Conservation (phyloP, 2,329 filamentous ascomycete genomes). For the Ambrosiella xylebori region DNA sequence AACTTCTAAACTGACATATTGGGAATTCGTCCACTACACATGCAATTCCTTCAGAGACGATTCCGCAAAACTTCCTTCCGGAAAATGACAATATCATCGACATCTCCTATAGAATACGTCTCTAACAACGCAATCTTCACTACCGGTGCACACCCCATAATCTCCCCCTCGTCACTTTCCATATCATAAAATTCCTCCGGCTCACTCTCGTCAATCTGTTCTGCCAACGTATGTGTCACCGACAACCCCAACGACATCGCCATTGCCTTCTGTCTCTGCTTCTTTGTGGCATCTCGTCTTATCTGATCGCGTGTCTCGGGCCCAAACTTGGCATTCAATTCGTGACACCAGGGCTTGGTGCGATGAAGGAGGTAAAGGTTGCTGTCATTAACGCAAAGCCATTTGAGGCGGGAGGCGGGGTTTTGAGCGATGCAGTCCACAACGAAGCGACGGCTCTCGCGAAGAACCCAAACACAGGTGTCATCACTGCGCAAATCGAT, state of each 20-base stretch:
- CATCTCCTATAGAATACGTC: background rate
- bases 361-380: background rate
- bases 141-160: background rate
- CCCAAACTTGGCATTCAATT: background rate
- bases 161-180: background rate
- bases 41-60: background rate
- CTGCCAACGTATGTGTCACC: background rate
- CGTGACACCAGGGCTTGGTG: background rate
- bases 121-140: background rate
- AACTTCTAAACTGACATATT: no score
- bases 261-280: background rate
- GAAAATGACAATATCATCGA: conserved; percentile 18
- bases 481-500: conserved; percentile 37
- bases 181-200: background rate
- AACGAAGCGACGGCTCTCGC: conserved; percentile 40
- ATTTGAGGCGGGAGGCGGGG: conserved; percentile 38
- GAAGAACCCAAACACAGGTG: conserved; percentile 37
- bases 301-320: background rate
- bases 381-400: conserved; percentile 35
- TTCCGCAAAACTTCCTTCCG: conserved; percentile 11
- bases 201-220: background rate
- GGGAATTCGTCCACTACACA: no score
- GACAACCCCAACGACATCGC: background rate
- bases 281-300: background rate
- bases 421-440: conserved; percentile 40